phyloP scores from a whole-genome alignment of 2,329 filamentous ascomycete genomes.

The Colletotrichum tropicicola region DNA sequence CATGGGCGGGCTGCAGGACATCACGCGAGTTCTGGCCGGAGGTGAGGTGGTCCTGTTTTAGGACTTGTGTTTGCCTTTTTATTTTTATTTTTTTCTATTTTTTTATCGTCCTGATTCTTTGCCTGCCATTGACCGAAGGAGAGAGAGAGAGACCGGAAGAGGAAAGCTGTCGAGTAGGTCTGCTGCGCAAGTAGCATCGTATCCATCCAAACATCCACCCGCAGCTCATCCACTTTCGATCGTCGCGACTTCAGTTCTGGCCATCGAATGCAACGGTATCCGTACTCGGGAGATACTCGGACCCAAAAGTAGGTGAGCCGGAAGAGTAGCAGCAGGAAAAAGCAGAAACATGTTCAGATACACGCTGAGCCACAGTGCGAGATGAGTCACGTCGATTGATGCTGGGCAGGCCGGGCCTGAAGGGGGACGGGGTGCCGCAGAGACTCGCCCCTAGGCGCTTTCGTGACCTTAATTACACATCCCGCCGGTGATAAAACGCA shows the following conservation, averaged over 20 bases:
- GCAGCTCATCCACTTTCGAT: slow-evolving; percentile 17
- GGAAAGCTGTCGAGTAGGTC: background rate
- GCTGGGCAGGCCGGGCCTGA: background rate
- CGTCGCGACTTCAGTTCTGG: slow-evolving; percentile 12
- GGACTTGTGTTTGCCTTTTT: background rate
- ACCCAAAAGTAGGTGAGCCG: slow-evolving; percentile 7
- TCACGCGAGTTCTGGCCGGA: slow-evolving; percentile 21
- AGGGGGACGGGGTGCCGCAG: background rate
- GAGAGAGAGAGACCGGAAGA: background rate
- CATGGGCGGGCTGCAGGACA: slow-evolving; percentile 19
- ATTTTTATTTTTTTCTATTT: background rate
- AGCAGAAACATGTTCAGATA: background rate
- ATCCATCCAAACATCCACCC: background rate
- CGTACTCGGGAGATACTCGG: background rate
- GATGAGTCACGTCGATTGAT: background rate
- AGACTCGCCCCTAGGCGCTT: background rate
- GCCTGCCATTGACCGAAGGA: too few relatives aligned
- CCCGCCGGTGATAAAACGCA: slow-evolving; percentile 1
- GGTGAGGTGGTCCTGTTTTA: slow-evolving; percentile 1
- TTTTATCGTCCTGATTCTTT: too few relatives aligned
- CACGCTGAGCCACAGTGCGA: slow-evolving; percentile 3
- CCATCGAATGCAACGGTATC: slow-evolving; percentile 25
- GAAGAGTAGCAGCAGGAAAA: background rate
- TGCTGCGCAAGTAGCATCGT: background rate
- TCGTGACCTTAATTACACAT: slow-evolving; percentile 17